phyloP scores from a whole-genome alignment of 257 asterid species.

The Salvia hispanica region DNA sequence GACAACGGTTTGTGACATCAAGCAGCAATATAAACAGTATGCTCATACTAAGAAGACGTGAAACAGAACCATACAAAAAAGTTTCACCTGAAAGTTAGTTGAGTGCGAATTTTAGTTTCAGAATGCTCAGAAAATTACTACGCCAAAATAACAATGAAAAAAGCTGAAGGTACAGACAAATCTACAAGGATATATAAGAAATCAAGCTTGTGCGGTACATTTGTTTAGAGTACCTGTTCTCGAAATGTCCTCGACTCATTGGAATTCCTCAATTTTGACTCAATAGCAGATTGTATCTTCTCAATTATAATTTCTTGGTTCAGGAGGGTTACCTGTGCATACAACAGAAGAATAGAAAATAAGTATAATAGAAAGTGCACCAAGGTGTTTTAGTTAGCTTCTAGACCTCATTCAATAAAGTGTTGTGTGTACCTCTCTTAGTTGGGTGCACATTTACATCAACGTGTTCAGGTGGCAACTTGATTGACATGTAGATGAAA shows the following conservation, averaged over 20 bases:
- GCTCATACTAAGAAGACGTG: not conserved
- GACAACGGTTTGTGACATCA: constrained; percentile 20
- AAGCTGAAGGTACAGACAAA: not conserved
- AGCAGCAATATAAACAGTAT: constrained; percentile 1
- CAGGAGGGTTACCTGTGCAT: constrained; percentile 83
- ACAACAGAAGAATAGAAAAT: constrained; percentile 27
- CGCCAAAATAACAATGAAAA: constrained; percentile 6
- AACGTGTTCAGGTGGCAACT: constrained; percentile 87
- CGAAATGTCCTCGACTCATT: constrained; percentile 83
- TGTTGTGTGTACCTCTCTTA: constrained; percentile 67
- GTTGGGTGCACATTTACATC: constrained; percentile 97
- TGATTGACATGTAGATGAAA: constrained; percentile 82
- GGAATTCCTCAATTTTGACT: constrained; percentile 77
- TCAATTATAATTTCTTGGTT: constrained; percentile 85
- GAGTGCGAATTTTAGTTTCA: not conserved
- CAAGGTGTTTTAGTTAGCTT: constrained; percentile 18
- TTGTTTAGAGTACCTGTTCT: constrained; percentile 73
- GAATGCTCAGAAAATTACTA: constrained; percentile 1
- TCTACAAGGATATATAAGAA: not conserved
- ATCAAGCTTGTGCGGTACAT: constrained; percentile 20
- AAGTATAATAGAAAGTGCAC: constrained; percentile 12
- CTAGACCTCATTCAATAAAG: constrained; percentile 20
- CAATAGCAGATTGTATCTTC: constrained; percentile 80
- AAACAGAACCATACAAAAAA: not conserved
- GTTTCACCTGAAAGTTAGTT: constrained; percentile 8